Conservation (phyloP, 495 filamentous ascomycete genomes). For the Penicillium egyptiacum region DNA sequence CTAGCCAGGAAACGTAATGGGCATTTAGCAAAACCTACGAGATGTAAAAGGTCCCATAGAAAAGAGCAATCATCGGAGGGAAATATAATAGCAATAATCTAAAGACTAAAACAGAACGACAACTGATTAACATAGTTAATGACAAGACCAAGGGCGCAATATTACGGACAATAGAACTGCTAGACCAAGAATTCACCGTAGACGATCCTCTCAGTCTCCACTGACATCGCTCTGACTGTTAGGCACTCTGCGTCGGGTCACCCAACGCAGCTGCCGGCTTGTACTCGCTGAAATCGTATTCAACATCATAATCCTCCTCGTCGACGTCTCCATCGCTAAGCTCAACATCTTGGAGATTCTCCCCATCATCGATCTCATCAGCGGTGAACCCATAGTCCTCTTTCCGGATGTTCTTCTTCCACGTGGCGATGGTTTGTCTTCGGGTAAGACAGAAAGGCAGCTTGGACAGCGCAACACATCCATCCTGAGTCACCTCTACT, state of each 20-base stretch:
- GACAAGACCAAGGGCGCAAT: not conserved
- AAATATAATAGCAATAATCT: not conserved
- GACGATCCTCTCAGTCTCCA: not conserved
- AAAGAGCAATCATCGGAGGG: not conserved
- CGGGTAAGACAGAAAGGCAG: constrained; percentile 26
- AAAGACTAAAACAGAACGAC: not conserved
- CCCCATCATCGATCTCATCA: constrained; percentile 22
- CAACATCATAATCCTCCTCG: constrained; percentile 27
- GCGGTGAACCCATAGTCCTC: constrained; percentile 28
- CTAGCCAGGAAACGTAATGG: not conserved
- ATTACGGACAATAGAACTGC: constrained; percentile 3
- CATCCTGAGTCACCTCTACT: constrained; percentile 25
- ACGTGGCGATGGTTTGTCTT: constrained; percentile 25
- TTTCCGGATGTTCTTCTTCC: constrained; percentile 26
- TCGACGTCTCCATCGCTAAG: constrained; percentile 25
- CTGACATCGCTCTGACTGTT: not conserved
- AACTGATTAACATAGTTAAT: not conserved
- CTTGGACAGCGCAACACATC: constrained; percentile 26
- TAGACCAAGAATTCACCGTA: not conserved
- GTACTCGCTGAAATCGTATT: constrained; percentile 30
- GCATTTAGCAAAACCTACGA: not conserved
- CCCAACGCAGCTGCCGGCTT: constrained; percentile 21
- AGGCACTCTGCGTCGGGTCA: constrained; percentile 22
- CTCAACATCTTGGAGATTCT: constrained; percentile 26
- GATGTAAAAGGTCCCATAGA: not conserved